Evolutionary conservation across 352 stramenopile genomes (phyloP).

Genomic region (Phytophthora pseudosyringae): DNA sequence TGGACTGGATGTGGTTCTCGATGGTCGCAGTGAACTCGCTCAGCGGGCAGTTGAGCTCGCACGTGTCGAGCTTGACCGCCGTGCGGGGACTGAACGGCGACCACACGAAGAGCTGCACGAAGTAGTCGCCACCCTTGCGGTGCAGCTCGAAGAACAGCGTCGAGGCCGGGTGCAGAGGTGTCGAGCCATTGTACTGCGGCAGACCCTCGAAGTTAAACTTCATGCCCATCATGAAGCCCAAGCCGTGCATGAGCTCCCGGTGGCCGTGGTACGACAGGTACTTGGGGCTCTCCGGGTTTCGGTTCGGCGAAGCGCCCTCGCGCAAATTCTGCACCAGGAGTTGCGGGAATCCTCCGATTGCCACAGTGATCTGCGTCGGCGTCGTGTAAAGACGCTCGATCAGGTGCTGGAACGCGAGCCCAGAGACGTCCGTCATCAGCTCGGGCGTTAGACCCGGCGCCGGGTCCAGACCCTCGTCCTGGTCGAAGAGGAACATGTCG

Average conservation of each 20-base stretch:
- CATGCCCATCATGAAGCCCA: conserved; percentile 84
- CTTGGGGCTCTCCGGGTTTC: conserved; percentile 51
- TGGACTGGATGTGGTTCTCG: conserved; percentile 56
- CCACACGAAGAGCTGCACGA: conserved; percentile 78
- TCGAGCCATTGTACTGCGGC: conserved; percentile 70
- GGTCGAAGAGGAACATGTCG: conserved; percentile 80
- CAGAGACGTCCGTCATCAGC: conserved; percentile 51
- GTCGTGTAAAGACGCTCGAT: conserved; percentile 80
- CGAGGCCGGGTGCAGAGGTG: conserved; percentile 67
- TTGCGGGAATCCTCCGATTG: conserved; percentile 71
- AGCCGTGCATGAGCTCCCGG: conserved; percentile 77
- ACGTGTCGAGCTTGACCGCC: conserved; percentile 66
- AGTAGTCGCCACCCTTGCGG: conserved; percentile 42
- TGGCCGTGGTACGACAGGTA: conserved; percentile 85
- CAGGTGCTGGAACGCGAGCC: conserved; percentile 75
- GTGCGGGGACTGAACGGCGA: conserved; percentile 61
- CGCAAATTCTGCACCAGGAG: conserved; percentile 73
- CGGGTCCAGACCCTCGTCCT: conserved; percentile 57
- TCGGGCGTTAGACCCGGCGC: conserved; percentile 57
- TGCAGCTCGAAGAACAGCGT: conserved; percentile 84
- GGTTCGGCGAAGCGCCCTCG: conserved; percentile 39
- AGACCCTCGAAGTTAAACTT: conserved; percentile 77
- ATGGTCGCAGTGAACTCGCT: conserved; percentile 65
- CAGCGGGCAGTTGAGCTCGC: conserved; percentile 62
- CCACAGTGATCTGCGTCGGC: conserved; percentile 65